Base-by-base conservation (phyloP, 805 yeast species). In the Myxozyma melibiosi region DNA sequence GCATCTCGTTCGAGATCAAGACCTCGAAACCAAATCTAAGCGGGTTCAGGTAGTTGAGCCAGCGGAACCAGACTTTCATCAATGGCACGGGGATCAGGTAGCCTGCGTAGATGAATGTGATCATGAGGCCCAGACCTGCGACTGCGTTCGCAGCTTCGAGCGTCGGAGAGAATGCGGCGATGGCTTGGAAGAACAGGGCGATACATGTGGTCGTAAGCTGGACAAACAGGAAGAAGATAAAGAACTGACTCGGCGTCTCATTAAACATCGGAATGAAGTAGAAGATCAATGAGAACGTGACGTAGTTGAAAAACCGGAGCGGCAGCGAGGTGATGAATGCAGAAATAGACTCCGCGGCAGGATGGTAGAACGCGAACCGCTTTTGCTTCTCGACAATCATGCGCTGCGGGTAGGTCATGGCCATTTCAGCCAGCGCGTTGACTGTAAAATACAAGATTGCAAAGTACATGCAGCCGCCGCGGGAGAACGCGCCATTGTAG, bases 1-100 rank as follows among this genome's bases (percentile, higher is more conserved):
- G 81, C 68, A 87, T 84, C 69, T 88, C 92, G 64, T 80, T 82
- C 9, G 79, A 76, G 76, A 88, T 74, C 66, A 88, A 71, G 1
- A 85, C 72, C 68, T 88, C 94, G 70, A 81, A 83, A 0, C 80
- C 80, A 63, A 77, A 84, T 59, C 76, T 73, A 35, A 83, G 69
- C 1, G 88, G 88, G 62, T 84, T 78, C 20, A 83, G 62, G 62
- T 79, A 83, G 37, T 80, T 77, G 47, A 84, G 73, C 87, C 88
- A 85, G 57, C 82, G 78, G 63, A 84, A 84, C 91, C 92, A 86
- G 45, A 82, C 83, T 62, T 81, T 84, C 85, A 84, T 81, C 9
- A 77, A 74, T 2, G 79, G 78, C 35, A 78, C 69, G 49, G 86
- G 88, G 59, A 79, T 74, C 8, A 58, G 42, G 61, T 75, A 79